Conservation (phyloP, 148 eudicot genomes). For the Selenicereus undatus region DNA sequence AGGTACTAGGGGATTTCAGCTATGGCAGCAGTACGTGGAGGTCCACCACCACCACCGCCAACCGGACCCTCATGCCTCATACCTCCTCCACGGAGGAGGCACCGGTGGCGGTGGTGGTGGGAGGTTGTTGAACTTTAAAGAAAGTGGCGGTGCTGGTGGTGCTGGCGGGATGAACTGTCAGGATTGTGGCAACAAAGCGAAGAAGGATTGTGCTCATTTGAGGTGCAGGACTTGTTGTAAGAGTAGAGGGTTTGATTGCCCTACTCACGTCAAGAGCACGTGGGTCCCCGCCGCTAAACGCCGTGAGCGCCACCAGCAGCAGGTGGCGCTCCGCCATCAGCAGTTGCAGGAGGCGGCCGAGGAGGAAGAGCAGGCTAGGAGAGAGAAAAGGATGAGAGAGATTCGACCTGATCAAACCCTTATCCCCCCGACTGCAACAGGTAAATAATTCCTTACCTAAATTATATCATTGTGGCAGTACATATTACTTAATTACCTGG, state of each 20-base stretch:
- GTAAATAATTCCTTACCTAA: background rate
- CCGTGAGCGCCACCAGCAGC: slow-evolving; percentile 59
- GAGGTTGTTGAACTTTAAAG: background rate
- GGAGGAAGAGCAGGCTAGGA: slow-evolving; percentile 21
- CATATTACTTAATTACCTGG: no score
- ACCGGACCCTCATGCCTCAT: background rate
- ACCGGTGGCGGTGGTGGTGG: background rate
- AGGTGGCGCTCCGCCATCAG: slow-evolving; percentile 27
- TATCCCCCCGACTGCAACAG: background rate
- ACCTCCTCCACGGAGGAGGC: background rate
- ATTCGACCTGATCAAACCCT: slow-evolving; percentile 7
- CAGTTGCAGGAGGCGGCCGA: slow-evolving; percentile 11
- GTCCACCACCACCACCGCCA: slow-evolving; percentile 44
- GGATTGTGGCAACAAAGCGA: slow-evolving; percentile 88
- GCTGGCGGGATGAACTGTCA: slow-evolving; percentile 47
- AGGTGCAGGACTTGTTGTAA: slow-evolving; percentile 90
- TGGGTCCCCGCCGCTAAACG: slow-evolving; percentile 96
- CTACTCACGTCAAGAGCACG: slow-evolving; percentile 88
- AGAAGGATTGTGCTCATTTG: slow-evolving; percentile 64
- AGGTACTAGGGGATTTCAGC: slow-evolving; percentile 54
- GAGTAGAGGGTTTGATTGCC: slow-evolving; percentile 76
- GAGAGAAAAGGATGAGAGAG: slow-evolving; percentile 40
- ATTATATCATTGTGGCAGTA: no score
- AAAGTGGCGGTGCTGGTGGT: background rate
- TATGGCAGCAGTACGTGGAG: slow-evolving; percentile 87